These are phyloP conservation scores for Coemansia sp. DNA, from an alignment of 192 early-diverging fungal genomes.

Conservation along the genomic window DNA sequence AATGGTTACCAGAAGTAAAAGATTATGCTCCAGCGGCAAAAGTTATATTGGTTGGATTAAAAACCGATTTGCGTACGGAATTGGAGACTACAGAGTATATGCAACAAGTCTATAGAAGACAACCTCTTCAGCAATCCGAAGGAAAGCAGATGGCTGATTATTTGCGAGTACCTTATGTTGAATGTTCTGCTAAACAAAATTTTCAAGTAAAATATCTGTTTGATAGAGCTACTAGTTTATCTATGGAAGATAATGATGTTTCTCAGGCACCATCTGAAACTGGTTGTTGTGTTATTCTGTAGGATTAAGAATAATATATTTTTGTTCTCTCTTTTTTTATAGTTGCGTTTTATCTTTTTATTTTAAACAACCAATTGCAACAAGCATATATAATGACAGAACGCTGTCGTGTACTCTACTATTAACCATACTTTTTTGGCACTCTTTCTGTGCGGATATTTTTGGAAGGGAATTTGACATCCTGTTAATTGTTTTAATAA, in stretches of 20 bases:
- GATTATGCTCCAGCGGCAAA: slow-evolving; percentile 30
- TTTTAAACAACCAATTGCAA: too few relatives aligned
- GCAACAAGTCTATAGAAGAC: slow-evolving; percentile 28
- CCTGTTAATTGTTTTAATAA: too few relatives aligned
- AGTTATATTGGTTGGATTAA: slow-evolving; percentile 38
- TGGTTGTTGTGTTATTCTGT: background rate
- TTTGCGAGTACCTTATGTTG: slow-evolving; percentile 87
- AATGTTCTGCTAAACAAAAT: slow-evolving; percentile 83
- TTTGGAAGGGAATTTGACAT: too few relatives aligned
- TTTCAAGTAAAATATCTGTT: slow-evolving; percentile 84
- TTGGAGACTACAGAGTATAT: slow-evolving; percentile 30
- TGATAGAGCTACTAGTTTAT: slow-evolving; percentile 57
- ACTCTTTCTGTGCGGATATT: too few relatives aligned
- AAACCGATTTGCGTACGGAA: slow-evolving; percentile 49
- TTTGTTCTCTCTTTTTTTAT: slow-evolving; percentile 1
- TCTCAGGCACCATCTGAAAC: too few relatives aligned
- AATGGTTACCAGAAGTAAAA: slow-evolving; percentile 40
- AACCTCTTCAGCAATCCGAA: slow-evolving; percentile 56
- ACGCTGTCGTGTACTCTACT: too few relatives aligned
- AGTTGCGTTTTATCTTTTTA: background rate
- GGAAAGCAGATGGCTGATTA: slow-evolving; percentile 67
- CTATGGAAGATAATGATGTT: too few relatives aligned
- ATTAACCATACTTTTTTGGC: too few relatives aligned
- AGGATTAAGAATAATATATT: background rate
- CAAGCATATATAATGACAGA: too few relatives aligned